Evolutionary conservation across 202 grass and related monocot species (phyloP), one percentile per base, ranked within the genome.

Genomic region (Bolboschoenoplectus hybrid): DNA sequence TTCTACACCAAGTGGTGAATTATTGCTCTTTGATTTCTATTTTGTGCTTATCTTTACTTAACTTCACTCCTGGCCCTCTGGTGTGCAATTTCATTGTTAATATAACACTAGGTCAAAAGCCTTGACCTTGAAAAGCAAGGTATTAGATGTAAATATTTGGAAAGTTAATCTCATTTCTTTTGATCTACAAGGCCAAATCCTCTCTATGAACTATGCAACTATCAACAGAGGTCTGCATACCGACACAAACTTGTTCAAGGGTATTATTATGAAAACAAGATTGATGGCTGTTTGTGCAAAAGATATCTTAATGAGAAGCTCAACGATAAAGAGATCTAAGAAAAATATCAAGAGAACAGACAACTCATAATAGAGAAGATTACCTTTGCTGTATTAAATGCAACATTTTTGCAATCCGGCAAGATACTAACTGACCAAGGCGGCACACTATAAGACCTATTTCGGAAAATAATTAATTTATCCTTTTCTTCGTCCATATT

Each of bases 371-470:
- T 7, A 45, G 26, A 9, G 7, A 19, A 72, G 35, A 39, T 16
- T 90, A 98, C 97, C 91, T 92, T 94, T 57, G 97, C 97, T 83
- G 91, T 96, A 79, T 98, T 98, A 85, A 94, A 98, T 71, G 87
- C 90, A 12, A 92, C 93, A 88, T 76, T 96, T 84, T 95, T 91
- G 93, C 97, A 98, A 81, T 98, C 93, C 73, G 97, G 97, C 49
- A 98, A 92, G 69, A 98, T 94, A 55, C 97, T 98, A 79, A 98
- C 93, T 68, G 97, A 98, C 97, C 97, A 98, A 87, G 97, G 82
- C 67, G 97, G 97, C 91, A 99, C 69, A 91, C 72, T 88, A 87
- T 99, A 99, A 63, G 89, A 64, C 47, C 14, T 90, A 68, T 90
- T 90, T 75, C 65, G 89, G 79, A 99, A 99, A 88, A 86, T 84